Conservation (phyloP, 169 alveolate species). For the Plasmodium yoelii region DNA sequence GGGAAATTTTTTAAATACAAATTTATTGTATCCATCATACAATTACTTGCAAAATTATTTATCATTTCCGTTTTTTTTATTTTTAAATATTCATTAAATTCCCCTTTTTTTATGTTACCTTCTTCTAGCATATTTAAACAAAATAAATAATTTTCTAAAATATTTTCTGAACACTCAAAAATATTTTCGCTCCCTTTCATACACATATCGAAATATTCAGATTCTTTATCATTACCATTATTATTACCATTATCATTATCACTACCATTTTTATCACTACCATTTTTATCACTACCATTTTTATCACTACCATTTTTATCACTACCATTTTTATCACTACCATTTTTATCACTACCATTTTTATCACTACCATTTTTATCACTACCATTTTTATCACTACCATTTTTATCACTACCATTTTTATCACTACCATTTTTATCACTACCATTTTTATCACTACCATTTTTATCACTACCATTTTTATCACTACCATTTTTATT, state of each 20-base stretch:
- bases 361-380: not conserved
- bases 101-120: conserved; percentile 27
- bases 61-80: conserved; percentile 2
- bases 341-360: not conserved
- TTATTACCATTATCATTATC: conserved; percentile 19
- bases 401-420: not conserved
- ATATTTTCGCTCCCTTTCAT: not conserved
- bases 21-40: conserved; percentile 52
- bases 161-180: conserved; percentile 17
- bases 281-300: not conserved
- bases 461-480: not conserved
- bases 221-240: conserved; percentile 12
- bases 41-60: conserved; percentile 2
- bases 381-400: not conserved
- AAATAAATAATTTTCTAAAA: conserved; percentile 41
- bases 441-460: not conserved
- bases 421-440: not conserved
- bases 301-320: not conserved
- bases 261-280: not conserved
- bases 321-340: not conserved
- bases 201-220: not conserved
- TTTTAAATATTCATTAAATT: conserved; percentile 44
- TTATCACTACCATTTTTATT: not conserved
- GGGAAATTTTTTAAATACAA: conserved; percentile 12
- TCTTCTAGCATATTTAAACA: conserved; percentile 59